Percentiles rank a stretch among this genome's conserved stretches.
phyloP scores from a whole-genome alignment of 2,329 filamentous ascomycete species.

The Talaromyces atroroseus region DNA sequence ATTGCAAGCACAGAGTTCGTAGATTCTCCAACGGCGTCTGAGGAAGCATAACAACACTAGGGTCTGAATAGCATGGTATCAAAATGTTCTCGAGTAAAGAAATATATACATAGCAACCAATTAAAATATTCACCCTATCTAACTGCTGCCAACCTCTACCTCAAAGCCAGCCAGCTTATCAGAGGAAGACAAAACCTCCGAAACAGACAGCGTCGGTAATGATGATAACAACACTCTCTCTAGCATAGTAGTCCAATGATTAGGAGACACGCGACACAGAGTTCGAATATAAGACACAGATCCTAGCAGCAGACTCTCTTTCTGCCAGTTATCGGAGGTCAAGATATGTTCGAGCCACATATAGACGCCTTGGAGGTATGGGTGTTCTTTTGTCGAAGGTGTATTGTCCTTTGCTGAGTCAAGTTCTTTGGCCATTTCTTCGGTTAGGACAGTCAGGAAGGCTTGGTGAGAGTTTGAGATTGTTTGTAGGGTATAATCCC shows the following conservation, averaged over 20 bases:
- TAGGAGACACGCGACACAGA: slow-evolving; percentile 28
- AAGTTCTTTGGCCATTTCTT: slow-evolving; percentile 34
- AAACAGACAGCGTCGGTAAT: neutral
- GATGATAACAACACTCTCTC: neutral
- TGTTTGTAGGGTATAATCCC: slow-evolving; percentile 32
- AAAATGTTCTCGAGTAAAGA: neutral
- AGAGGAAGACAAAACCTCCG: too few species aligned
- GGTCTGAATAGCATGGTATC: too few species aligned
- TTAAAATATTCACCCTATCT: neutral
- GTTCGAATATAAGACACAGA: slow-evolving; percentile 30
- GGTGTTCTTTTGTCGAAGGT: slow-evolving; percentile 17
- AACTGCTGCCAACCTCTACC: neutral
- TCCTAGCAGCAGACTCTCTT: slow-evolving; percentile 21
- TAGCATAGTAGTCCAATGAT: slow-evolving; percentile 25
- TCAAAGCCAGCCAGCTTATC: neutral
- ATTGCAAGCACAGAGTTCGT: too few species aligned
- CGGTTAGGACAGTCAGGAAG: slow-evolving; percentile 36
- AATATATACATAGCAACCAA: neutral
- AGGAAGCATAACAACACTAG: too few species aligned
- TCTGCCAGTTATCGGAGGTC: slow-evolving; percentile 32
- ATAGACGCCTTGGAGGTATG: slow-evolving; percentile 39
- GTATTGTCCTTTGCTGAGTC: slow-evolving; percentile 12
- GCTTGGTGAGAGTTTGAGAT: slow-evolving; percentile 29
- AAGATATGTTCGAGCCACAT: slow-evolving; percentile 49
- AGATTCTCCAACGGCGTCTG: too few species aligned